Conservation (phyloP, 2,329 filamentous ascomycete genomes). For the Paracoccidioides brasiliensis region DNA sequence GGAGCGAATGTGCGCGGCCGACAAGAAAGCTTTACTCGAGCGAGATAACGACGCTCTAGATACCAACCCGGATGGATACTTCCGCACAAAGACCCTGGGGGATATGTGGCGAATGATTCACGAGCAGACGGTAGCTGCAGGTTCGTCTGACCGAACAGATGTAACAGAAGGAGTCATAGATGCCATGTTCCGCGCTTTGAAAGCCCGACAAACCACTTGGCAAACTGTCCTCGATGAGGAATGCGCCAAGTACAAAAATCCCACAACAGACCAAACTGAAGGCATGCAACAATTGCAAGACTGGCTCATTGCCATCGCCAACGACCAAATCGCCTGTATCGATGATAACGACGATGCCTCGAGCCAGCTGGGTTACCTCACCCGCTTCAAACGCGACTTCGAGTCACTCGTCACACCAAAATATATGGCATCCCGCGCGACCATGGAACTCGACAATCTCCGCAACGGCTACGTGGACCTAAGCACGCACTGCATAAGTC, state of each 20-base stretch:
- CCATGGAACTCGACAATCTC: slow-evolving; percentile 58
- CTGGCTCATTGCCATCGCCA: slow-evolving; percentile 92
- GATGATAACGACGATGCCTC: slow-evolving; percentile 64
- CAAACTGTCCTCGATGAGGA: slow-evolving; percentile 82
- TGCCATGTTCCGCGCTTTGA: slow-evolving; percentile 82
- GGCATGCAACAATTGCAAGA: slow-evolving; percentile 63
- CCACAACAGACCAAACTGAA: slow-evolving; percentile 41
- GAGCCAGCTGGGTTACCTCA: slow-evolving; percentile 67
- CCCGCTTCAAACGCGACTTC: slow-evolving; percentile 73
- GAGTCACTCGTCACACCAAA: slow-evolving; percentile 65
- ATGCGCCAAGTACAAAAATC: slow-evolving; percentile 54
- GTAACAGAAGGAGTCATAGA: slow-evolving; percentile 92
- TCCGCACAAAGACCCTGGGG: slow-evolving; percentile 80
- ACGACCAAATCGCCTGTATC: slow-evolving; percentile 97
- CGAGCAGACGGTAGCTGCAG: slow-evolving; percentile 78
- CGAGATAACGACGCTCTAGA: slow-evolving; percentile 71
- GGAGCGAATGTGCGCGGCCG: slow-evolving; percentile 74
- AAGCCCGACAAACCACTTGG: slow-evolving; percentile 71
- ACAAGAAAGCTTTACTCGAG: slow-evolving; percentile 67
- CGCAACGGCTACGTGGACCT: slow-evolving; percentile 91
- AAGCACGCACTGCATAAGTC: slow-evolving; percentile 79
- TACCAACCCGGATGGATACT: slow-evolving; percentile 75
- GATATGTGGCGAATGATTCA: slow-evolving; percentile 97
- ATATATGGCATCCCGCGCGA: slow-evolving; percentile 60
- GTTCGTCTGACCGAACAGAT: slow-evolving; percentile 71